A percentile compares a stretch with the other conserved stretches of the same genome.
Evolutionary conservation across 2,329 filamentous ascomycete genomes (phyloP).

Genomic region (Diaporthe humulicola): DNA sequence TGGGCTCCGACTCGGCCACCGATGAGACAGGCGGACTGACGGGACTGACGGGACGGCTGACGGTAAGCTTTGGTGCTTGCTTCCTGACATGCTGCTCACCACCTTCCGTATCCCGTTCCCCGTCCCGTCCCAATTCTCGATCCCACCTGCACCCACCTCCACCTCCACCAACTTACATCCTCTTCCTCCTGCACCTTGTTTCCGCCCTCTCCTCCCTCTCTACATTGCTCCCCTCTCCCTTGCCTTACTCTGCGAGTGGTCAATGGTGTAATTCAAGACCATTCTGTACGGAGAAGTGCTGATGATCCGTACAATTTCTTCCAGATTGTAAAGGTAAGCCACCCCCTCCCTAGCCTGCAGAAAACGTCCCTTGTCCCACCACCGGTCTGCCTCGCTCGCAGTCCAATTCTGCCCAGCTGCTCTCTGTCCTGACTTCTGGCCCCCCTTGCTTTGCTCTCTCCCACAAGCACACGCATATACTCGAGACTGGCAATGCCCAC

Average conservation of each 20-base stretch:
- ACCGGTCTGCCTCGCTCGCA: background rate
- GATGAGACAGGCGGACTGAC: slow-evolving; percentile 1
- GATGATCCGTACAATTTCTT: slow-evolving; percentile 1
- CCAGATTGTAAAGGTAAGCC: slow-evolving; percentile 23
- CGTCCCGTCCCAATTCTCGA: slow-evolving; percentile 3
- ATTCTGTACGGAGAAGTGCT: slow-evolving; percentile 9
- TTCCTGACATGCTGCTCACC: slow-evolving; percentile 20
- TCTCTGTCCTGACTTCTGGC: background rate
- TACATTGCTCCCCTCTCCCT: background rate
- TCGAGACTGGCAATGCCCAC: background rate
- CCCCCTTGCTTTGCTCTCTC: background rate
- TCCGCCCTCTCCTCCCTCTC: background rate
- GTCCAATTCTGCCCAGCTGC: background rate
- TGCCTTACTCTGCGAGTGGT: background rate
- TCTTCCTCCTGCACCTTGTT: background rate
- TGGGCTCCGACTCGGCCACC: slow-evolving; percentile 29
- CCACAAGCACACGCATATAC: background rate
- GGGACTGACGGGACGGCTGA: slow-evolving; percentile 24
- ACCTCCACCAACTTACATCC: background rate
- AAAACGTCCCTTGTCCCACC: background rate
- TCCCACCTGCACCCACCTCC: background rate
- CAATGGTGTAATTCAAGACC: slow-evolving; percentile 19
- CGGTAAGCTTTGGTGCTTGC: slow-evolving; percentile 9
- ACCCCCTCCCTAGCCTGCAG: background rate
- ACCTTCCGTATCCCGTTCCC: slow-evolving; percentile 28